Percentiles rank a stretch among this genome's conserved stretches.
Evolutionary conservation across 2,329 filamentous ascomycete species (phyloP).

Genomic region (Metarhizium brunneum): DNA sequence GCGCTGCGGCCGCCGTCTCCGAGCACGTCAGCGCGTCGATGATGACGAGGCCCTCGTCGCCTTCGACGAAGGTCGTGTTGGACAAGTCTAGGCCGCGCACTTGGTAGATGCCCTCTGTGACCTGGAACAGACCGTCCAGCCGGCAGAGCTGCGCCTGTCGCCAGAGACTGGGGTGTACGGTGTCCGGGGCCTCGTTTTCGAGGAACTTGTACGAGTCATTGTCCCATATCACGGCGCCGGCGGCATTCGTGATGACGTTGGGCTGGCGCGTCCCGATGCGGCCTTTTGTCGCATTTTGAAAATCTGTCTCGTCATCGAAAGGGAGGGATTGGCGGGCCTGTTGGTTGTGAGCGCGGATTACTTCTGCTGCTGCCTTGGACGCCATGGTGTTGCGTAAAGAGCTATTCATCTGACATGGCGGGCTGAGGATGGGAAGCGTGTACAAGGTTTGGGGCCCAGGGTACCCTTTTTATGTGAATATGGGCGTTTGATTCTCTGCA

Average conservation of each 20-base stretch:
- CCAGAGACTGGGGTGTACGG: conserved; percentile 7
- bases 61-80: conserved; percentile 26
- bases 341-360: background rate
- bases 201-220: conserved; percentile 16
- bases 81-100: conserved; percentile 29
- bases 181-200: background rate
- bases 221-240: conserved; percentile 9
- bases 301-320: background rate
- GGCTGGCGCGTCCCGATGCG: background rate
- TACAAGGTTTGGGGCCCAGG: too few relatives aligned
- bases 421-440: background rate
- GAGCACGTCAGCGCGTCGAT: conserved; percentile 27
- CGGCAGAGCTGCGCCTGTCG: conserved; percentile 4
- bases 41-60: conserved; percentile 25
- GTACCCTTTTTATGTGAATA: too few relatives aligned
- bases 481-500: too few relatives aligned
- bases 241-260: background rate
- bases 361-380: background rate
- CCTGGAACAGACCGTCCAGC: conserved; percentile 19
- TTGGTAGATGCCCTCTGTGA: conserved; percentile 28
- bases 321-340: background rate
- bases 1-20: conserved; percentile 23
- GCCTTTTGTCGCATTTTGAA: background rate
- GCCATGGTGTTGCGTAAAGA: background rate
- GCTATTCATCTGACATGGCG: background rate